Conservation (phyloP, 2,329 filamentous ascomycete species). For the Colletotrichum liriopes region DNA sequence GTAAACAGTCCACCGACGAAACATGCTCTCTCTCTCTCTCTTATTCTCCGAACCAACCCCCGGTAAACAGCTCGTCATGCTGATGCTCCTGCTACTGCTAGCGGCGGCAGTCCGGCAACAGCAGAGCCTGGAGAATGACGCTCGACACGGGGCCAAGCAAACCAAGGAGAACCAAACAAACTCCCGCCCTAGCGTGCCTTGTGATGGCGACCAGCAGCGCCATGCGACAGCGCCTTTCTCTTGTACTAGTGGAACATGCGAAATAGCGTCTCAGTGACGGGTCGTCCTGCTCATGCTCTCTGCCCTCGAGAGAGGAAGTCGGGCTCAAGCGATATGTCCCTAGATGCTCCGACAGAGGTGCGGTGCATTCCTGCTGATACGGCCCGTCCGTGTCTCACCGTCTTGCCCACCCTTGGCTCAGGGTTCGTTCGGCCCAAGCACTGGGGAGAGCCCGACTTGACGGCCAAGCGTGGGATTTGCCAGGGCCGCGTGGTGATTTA, state of each 20-base stretch:
- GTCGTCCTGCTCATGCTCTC: background rate
- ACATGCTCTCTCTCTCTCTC: constrained; percentile 3
- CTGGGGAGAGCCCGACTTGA: background rate
- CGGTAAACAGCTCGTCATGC: background rate
- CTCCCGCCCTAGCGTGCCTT: constrained; percentile 35
- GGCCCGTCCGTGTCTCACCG: background rate
- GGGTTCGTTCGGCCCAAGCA: background rate
- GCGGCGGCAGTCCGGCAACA: constrained; percentile 1
- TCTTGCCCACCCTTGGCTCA: background rate
- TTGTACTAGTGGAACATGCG: background rate
- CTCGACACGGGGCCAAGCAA: background rate
- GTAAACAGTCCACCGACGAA: background rate
- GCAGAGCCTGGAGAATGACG: constrained; percentile 1
- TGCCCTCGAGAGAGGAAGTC: background rate
- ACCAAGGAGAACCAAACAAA: background rate
- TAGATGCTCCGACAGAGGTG: background rate
- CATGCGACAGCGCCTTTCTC: constrained; percentile 4
- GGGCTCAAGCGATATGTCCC: background rate
- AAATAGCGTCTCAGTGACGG: background rate
- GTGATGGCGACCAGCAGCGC: constrained; percentile 20
- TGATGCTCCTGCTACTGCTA: background rate
- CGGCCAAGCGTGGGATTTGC: background rate
- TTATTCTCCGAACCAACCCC: background rate
- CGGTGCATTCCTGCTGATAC: constrained; percentile 4
- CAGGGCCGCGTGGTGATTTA: background rate